Base-by-base conservation (phyloP, 805 yeast species). In the Hanseniaspora nectarophila region DNA sequence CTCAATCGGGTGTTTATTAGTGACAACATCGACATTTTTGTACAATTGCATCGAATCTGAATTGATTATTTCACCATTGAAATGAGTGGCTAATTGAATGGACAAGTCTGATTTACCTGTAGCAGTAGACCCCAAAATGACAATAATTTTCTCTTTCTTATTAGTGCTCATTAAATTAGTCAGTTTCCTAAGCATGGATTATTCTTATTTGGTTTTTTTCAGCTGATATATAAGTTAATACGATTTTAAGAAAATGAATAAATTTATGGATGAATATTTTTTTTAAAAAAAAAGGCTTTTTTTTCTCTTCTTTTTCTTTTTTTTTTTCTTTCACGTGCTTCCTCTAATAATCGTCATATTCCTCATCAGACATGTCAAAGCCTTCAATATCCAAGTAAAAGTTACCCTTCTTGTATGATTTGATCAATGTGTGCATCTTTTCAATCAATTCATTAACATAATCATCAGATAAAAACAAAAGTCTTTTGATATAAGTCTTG, bases 11-110 rank as follows among this genome's bases (percentile, higher is more conserved):
- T 92, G 97, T 61, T 92, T 92, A 61, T 92, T 92, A 15, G 98
- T 85, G 55, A 92, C 86, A 10, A 78, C 77, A 13, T 83, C 86
- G 0, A 79, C 67, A 0, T 77, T 81, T 37, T 71, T 67, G 65
- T 92, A 92, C 72, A 92, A 84, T 66, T 92, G 98, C 97, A 92
- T 89, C 1, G 97, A 87, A 63, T 92, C 98, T 0, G 95, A 95
- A 66, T 92, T 92, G 56, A 92, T 84, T 56, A 92, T 73, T 62
- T 92, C 97, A 20, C 97, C 97, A 61, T 81, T 75, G 49, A 83
- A 74, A 26, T 73, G 73, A 58, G 76, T 73, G 10, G 97, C 96
- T 20, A 92, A 64, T 55, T 87, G 90, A 38, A 59, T 61, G 8
- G 70, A 63, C 60, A 78, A 73, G 59, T 85, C 87, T 0, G 97